Conservation (phyloP, 805 yeast species). For the Yamadazyma ubonensis region DNA sequence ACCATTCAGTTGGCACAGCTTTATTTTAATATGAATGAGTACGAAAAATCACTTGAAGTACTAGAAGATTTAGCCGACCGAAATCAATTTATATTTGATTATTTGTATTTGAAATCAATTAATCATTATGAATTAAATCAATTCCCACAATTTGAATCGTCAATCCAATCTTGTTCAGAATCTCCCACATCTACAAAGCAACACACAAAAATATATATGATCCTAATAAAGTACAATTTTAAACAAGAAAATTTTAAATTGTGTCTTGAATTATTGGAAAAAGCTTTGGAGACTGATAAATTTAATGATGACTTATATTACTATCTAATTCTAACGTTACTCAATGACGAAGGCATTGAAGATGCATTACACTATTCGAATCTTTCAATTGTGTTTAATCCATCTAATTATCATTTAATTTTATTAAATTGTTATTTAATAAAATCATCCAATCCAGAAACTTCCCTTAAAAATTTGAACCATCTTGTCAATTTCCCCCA, state of each 20-base stretch:
- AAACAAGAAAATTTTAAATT: not conserved
- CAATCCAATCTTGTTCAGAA: constrained; percentile 1
- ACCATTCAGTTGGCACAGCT: constrained; percentile 6
- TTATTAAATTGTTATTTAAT: constrained; percentile 6
- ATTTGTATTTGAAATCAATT: constrained; percentile 1
- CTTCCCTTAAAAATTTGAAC: constrained; percentile 9
- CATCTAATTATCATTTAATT: constrained; percentile 10
- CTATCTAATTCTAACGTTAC: constrained; percentile 6
- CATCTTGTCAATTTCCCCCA: constrained; percentile 5
- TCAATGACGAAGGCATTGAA: constrained; percentile 3
- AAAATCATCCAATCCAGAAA: not conserved
- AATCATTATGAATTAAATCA: constrained; percentile 1
- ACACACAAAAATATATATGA: not conserved
- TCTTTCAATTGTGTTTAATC: constrained; percentile 9
- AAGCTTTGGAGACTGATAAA: constrained; percentile 1
- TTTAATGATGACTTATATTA: constrained; percentile 9
- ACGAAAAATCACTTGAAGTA: constrained; percentile 2
- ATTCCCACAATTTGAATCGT: constrained; percentile 1
- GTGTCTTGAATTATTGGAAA: constrained; percentile 1
- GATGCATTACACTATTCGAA: constrained; percentile 9
- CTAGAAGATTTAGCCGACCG: not conserved
- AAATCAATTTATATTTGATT: not conserved
- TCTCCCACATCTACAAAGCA: not conserved
- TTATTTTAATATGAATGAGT: constrained; percentile 5
- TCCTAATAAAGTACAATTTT: not conserved